Base-by-base conservation (phyloP, 1,284 basidiomycete species). In the Cutaneotrichosporon sp. region DNA sequence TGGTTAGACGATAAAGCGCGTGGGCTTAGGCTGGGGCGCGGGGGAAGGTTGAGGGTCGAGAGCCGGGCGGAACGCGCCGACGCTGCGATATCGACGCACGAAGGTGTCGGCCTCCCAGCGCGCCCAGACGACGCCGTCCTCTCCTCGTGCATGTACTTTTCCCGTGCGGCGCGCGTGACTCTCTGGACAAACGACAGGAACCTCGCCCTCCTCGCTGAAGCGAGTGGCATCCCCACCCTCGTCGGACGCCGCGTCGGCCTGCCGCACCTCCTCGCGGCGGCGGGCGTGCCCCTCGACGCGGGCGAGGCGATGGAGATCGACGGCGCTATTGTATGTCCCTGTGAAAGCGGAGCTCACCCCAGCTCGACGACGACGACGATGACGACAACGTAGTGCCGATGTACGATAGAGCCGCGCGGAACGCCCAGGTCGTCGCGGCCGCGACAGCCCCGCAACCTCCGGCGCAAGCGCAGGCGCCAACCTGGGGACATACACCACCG, bases 91-190 rank as follows among this genome's bases (percentile, higher is more conserved):
- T 15, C 3, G 7, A 26, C 43, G 7, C 8, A 36, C 8, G 43
- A 35, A 8, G 41, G 39, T 8, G 41, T 35, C 1, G 54, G 43
- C 18, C 38, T n/a, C 15, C 22, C 3, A 1, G 20, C 15, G 33
- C 42, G 48, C 4, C 30, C 49, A 5, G 56, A 58, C 46, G 52
- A 58, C 33, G 39, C 35, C 4, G 46, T 58, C 36, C 40, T 58
- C 33, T 46, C 39, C 22, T 54, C 49, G 35, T 54, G 52, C 20
- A 20, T 58, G n/a, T 43, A 22, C 21, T 58, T 58, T 41, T 12
- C 34, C 12, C 39, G 49, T 14, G 34, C 3, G 2, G 49, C 49
- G 13, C 20, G 13, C 3, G 49, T 50, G 8, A n/a, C 15, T 12
- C 41, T 50, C 10, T 50, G 49, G 49, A 50, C 49, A 8, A 22